Conservation (phyloP, 164 flowering plant genomes). For the Magnolia officinalis region DNA sequence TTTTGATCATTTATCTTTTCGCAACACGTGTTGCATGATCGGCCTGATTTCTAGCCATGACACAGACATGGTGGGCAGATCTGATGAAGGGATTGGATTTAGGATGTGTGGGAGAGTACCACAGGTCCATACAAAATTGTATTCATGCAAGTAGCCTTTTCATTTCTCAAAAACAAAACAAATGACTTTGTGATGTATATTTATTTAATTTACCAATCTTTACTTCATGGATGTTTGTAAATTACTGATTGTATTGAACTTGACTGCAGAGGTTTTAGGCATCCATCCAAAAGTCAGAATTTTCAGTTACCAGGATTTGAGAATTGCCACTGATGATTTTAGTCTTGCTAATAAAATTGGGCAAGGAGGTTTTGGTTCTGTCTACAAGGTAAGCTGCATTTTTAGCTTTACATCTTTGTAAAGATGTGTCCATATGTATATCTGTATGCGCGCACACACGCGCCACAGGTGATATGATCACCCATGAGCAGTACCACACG, state of each 20-base stretch:
- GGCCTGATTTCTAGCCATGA: background rate
- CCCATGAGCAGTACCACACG: no score
- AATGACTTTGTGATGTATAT: background rate
- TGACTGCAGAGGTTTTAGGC: conserved; percentile 46
- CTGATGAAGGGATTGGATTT: background rate
- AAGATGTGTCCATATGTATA: no score
- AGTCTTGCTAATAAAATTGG: conserved; percentile 73
- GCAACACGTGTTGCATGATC: background rate
- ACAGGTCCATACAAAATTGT: no score
- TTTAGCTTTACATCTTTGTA: background rate
- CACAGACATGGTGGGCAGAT: background rate
- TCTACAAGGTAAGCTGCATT: conserved; percentile 60
- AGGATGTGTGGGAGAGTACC: background rate
- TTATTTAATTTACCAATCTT: background rate
- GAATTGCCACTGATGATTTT: conserved; percentile 67
- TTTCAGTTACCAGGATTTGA: conserved; percentile 58
- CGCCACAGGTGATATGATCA: no score
- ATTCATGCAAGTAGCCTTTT: background rate
- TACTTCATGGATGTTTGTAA: background rate
- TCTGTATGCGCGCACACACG: background rate
- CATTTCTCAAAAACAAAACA: background rate
- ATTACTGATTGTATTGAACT: conserved; percentile 11
- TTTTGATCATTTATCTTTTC: background rate
- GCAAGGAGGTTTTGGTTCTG: conserved; percentile 91
- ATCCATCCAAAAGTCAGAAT: conserved; percentile 35